These are phyloP conservation scores for Cerrena zonata DNA, from an alignment of 1,284 basidiomycete genomes.

Conservation along the genomic window DNA sequence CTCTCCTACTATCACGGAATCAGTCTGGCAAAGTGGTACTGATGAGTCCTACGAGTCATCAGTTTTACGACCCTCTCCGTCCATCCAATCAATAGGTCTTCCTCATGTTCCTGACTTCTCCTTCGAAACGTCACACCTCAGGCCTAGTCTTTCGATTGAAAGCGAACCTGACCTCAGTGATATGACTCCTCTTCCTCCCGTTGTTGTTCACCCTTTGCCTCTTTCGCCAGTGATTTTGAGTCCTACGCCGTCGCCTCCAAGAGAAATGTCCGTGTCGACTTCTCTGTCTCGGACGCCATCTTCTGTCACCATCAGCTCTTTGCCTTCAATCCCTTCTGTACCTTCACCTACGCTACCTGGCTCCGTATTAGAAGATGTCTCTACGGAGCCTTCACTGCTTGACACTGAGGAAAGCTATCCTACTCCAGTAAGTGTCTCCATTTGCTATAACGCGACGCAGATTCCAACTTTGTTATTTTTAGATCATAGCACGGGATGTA, in stretches of 20 bases:
- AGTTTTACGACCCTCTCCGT: conserved; percentile 59
- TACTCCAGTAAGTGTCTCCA: conserved; percentile 11
- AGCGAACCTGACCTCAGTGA: conserved; percentile 29
- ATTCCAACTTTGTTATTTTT: conserved; percentile 2
- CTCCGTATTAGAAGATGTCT: conserved; percentile 30
- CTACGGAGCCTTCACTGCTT: conserved; percentile 54
- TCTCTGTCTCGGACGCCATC: conserved; percentile 13
- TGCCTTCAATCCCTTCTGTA: conserved; percentile 34
- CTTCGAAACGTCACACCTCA: conserved; percentile 47
- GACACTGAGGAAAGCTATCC: conserved; percentile 27
- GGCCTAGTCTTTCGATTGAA: conserved; percentile 31
- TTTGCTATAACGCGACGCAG: conserved; percentile 1
- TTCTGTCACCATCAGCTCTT: conserved; percentile 31
- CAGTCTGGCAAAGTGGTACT: conserved; percentile 53
- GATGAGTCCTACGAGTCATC: conserved; percentile 68
- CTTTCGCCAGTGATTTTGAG: conserved; percentile 23
- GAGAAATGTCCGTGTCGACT: conserved; percentile 20
- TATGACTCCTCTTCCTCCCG: conserved; percentile 28
- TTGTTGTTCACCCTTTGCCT: conserved; percentile 17
- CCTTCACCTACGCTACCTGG: conserved; percentile 19
- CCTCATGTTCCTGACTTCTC: conserved; percentile 56
- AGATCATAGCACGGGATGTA: not conserved
- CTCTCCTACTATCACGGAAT: conserved; percentile 35
- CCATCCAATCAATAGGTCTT: conserved; percentile 49
- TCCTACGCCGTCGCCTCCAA: conserved; percentile 26